Base-by-base conservation (phyloP, 805 yeast genomes). In the Sporopachydermia lactativora region DNA sequence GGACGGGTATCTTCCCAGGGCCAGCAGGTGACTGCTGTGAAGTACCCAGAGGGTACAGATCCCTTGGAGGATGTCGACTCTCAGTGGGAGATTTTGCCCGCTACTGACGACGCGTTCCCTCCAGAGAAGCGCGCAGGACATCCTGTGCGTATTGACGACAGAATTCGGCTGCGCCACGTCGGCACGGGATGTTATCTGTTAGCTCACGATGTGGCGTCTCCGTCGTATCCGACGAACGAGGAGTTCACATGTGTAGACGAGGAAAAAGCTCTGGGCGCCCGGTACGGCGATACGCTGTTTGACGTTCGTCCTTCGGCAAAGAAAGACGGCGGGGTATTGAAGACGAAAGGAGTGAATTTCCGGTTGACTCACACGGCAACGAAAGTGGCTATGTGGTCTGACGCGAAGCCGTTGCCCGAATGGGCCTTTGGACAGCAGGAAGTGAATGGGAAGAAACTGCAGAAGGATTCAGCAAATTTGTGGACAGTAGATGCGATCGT, bases 191-290 rank as follows among this genome's bases (percentile, higher is more conserved):
- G 94, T 6, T 80, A 64, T 51, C 64, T 92, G 49, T 70, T 85
- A 52, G 74, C 97, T 15, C 98, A 92, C 55, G 96, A 89, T 57
- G 96, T 92, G 42, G 96, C 96, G 2, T 92, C 97, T 2, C 97
- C 98, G 18, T 66, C 79, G 46, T 80, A 62, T 53, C 81, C 96
- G 42, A 82, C 95, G n/a, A 82, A 88, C 53, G 95, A 86, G 62
- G 98, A 92, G 63, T 81, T 92, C 51, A 81, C 92, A 2, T 76
- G 94, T 36, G 77, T 77, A 13, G 56, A 68, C 37, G 66, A 64
- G 19, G 94, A 82, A 40, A 66, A 59, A 8, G 82, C 82, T 4
- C 60, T 61, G 24, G 69, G 67, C 15, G 59, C 60, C 1, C 65
- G 75, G 49, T 78, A 62, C 59, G 73, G 82, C 49, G 83, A 81